phyloP scores from a whole-genome alignment of 441 rosid genomes.

The Croton laevigatus region DNA sequence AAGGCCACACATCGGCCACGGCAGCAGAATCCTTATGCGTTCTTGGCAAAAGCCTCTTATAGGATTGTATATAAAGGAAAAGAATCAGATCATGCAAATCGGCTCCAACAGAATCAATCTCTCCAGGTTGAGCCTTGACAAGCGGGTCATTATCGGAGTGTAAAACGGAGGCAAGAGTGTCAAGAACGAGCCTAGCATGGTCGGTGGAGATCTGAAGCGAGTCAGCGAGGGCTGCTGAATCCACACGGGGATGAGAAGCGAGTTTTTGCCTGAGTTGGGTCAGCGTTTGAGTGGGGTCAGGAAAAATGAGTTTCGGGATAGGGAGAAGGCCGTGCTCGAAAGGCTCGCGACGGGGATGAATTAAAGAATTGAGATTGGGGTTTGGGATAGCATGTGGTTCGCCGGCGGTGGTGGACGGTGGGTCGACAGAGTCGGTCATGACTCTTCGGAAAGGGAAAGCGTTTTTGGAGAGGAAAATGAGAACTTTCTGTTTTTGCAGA shows the following conservation, averaged over 20 bases:
- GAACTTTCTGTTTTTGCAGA: slow-evolving; percentile 27
- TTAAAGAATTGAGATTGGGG: slow-evolving; percentile 39
- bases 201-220: slow-evolving; percentile 86
- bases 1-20: slow-evolving; percentile 98
- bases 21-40: slow-evolving; percentile 91
- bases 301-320: slow-evolving; percentile 80
- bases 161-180: slow-evolving; percentile 80
- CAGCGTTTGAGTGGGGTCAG: slow-evolving; percentile 82
- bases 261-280: slow-evolving; percentile 67
- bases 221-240: slow-evolving; percentile 63
- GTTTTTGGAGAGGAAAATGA: slow-evolving; percentile 21
- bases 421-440: slow-evolving; percentile 67
- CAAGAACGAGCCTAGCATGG: slow-evolving; percentile 80
- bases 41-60: slow-evolving; percentile 85
- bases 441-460: slow-evolving; percentile 17
- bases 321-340: slow-evolving; percentile 96
- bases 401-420: slow-evolving; percentile 40
- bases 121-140: slow-evolving; percentile 47
- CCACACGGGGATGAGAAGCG: slow-evolving; percentile 49
- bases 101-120: slow-evolving; percentile 63
- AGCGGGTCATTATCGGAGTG: slow-evolving; percentile 74
- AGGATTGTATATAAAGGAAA: slow-evolving; percentile 89
- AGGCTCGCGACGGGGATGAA: slow-evolving; percentile 85
- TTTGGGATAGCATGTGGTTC: slow-evolving; percentile 31
- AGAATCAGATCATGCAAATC: slow-evolving; percentile 81